Conservation (phyloP, 169 alveolate genomes). For the Ichthyophthirius multifiliis region DNA sequence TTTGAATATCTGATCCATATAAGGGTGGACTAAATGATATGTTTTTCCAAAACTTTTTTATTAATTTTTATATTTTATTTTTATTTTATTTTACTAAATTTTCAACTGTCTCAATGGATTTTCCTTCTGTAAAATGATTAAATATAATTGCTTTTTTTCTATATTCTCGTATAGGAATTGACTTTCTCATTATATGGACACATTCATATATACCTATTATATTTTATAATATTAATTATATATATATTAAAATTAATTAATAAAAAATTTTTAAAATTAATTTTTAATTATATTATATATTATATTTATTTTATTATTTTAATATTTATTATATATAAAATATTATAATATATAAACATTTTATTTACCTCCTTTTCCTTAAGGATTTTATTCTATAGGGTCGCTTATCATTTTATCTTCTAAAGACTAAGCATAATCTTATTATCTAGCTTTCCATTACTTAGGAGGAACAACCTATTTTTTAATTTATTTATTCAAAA, state of each 20-base stretch:
- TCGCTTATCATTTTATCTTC: constrained; percentile 18
- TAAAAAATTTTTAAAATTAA: too few species aligned
- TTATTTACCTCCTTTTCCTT: constrained; percentile 46
- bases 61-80: not conserved
- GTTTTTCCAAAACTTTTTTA: constrained; percentile 61
- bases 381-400: constrained; percentile 67
- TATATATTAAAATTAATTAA: not conserved
- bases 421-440: constrained; percentile 45
- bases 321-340: not conserved
- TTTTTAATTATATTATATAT: too few species aligned
- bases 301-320: too few species aligned
- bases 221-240: not conserved
- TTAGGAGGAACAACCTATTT: constrained; percentile 62
- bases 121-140: constrained; percentile 29
- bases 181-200: constrained; percentile 52
- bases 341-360: not conserved
- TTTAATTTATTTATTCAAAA: too few species aligned
- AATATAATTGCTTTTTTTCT: constrained; percentile 29
- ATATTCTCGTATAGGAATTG: constrained; percentile 48
- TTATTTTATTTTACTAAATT: constrained; percentile 25
- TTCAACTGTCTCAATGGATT: constrained; percentile 47
- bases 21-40: constrained; percentile 70
- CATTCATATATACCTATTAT: constrained; percentile 59
- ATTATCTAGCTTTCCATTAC: constrained; percentile 46
- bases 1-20: constrained; percentile 74